These are phyloP conservation scores for Fonsecaea erecta DNA, from an alignment of 2,329 filamentous ascomycete genomes.

Conservation along the genomic window DNA sequence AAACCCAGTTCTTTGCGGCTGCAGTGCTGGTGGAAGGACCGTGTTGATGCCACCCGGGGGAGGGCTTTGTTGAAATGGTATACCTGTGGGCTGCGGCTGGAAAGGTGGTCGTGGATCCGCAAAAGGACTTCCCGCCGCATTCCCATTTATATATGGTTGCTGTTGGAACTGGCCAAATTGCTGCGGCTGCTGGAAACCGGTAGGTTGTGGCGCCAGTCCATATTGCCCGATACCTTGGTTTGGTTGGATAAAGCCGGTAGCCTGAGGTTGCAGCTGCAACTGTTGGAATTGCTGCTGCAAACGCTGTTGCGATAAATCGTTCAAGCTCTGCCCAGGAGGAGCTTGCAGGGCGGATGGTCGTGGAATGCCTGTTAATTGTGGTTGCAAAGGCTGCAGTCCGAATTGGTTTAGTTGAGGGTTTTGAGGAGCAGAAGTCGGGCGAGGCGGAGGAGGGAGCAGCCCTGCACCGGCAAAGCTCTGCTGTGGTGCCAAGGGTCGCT, in stretches of 20 bases:
- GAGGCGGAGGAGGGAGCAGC: constrained; percentile 76
- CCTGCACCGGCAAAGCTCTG: constrained; percentile 63
- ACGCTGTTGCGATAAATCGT: constrained; percentile 71
- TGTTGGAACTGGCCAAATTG: constrained; percentile 52
- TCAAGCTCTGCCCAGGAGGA: constrained; percentile 74
- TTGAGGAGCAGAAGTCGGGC: constrained; percentile 86
- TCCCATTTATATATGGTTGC: constrained; percentile 59
- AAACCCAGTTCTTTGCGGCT: constrained; percentile 54
- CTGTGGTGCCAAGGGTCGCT: constrained; percentile 70
- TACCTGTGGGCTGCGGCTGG: constrained; percentile 60
- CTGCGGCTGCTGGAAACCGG: constrained; percentile 58
- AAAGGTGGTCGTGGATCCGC: constrained; percentile 58
- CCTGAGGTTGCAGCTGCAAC: constrained; percentile 62
- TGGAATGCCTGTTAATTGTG: constrained; percentile 78
- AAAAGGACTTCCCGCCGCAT: constrained; percentile 54
- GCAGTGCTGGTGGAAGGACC: constrained; percentile 59
- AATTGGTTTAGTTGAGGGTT: constrained; percentile 73
- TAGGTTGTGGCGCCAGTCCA: constrained; percentile 52
- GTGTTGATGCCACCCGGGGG: constrained; percentile 55
- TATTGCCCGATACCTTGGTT: constrained; percentile 42
- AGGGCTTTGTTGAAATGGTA: constrained; percentile 55
- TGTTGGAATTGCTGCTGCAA: constrained; percentile 62
- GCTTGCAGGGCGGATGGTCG: constrained; percentile 64
- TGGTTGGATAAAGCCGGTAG: constrained; percentile 62
- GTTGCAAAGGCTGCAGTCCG: constrained; percentile 73